phyloP scores from a whole-genome alignment of 2,329 filamentous ascomycete species.

The Aureobasidium sp. region DNA sequence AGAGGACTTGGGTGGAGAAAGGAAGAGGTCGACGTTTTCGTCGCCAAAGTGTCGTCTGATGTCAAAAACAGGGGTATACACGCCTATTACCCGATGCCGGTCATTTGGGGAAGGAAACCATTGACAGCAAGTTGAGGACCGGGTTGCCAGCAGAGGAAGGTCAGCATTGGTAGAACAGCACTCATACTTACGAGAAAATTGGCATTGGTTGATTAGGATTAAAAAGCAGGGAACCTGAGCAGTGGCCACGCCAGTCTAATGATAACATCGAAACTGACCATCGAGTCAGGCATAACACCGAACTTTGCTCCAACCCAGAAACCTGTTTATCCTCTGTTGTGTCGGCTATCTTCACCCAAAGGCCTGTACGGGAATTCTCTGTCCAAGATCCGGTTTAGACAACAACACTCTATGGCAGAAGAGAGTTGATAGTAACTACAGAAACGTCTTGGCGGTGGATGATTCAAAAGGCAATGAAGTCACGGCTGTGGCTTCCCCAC shows the following conservation, averaged over 20 bases:
- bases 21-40: slow-evolving; percentile 40
- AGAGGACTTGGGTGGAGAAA: slow-evolving; percentile 36
- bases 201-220: background rate
- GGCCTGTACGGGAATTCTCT: background rate
- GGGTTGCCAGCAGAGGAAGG: background rate
- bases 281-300: slow-evolving; percentile 8
- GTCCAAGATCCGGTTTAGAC: background rate
- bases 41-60: slow-evolving; percentile 29
- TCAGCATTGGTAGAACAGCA: background rate
- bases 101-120: slow-evolving; percentile 30
- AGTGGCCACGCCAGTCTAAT: background rate
- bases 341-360: background rate
- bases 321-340: background rate
- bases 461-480: slow-evolving; percentile 7
- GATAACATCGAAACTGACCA: background rate
- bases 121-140: slow-evolving; percentile 2
- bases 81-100: slow-evolving; percentile 35
- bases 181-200: background rate
- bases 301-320: too few species aligned
- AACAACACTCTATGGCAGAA: background rate
- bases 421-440: background rate
- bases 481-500: slow-evolving; percentile 11
- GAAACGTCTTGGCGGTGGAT: slow-evolving; percentile 1
- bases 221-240: background rate
- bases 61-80: slow-evolving; percentile 31